Evolutionary conservation across 2,329 filamentous ascomycete species (phyloP), one percentile per base, ranked within the genome.

Genomic region (Blastomyces parvus): DNA sequence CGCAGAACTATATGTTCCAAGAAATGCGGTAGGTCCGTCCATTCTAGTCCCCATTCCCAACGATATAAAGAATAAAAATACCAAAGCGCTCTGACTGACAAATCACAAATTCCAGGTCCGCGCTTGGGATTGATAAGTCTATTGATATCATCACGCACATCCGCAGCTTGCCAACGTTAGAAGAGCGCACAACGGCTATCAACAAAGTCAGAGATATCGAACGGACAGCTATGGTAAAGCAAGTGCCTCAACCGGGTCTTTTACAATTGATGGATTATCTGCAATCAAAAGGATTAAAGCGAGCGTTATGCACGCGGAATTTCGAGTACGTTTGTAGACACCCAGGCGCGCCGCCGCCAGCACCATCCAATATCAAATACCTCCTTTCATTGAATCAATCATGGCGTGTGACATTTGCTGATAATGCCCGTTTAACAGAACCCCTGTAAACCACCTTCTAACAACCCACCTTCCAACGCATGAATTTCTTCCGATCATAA

Each of bases 1-100:
- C 93, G 0, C 93, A 97, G 77, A 94, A 89, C 69, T 90, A 96
- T 82, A 99, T 97, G 93, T 97, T 97, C 77, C 75, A 78, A 25
- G 83, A 95, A 72, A 97, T 99, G 93, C 88, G 85, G 75, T 82
- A 77, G 64, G 71, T 58, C 59, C n/a, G 1, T 9, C n/a, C n/a
- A n/a, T n/a, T n/a, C 19, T 27, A 22, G 42, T 27, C 30, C 11
- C 1, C n/a, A 14, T 38, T 27, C 52, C 46, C 30, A 44, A 59
- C 55, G 40, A 48, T 11, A 48, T 40, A 27, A 14, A 50, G 8
- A 50, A 50, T 13, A n/a, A 55, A n/a, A 27, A 60, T 56, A n/a
- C 6, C n/a, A 14, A 25, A 36, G 74, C 87, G 59, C 2, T 44
- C 46, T 22, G 40, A 46, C 25, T 59, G 25, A 59, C 58, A 59